Evolutionary conservation across 108 stramenopile species (phyloP), one percentile per base, ranked within the genome.

Genomic region (Stephanodiscus triporus): DNA sequence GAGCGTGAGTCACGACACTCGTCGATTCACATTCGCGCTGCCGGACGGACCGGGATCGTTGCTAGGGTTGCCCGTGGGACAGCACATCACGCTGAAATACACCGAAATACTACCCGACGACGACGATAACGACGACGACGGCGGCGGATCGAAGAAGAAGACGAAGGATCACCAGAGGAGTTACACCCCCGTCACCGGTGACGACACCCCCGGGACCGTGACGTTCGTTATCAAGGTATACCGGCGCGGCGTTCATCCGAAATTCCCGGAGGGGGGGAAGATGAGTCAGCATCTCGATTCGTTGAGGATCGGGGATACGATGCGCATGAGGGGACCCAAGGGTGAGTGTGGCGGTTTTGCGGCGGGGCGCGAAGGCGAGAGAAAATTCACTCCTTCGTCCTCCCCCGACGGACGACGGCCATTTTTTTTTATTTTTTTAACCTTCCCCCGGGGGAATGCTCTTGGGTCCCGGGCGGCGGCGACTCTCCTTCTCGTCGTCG

Each of bases 51-150:
- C 86, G 2, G 51, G 70, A 34, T 83, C 83, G 32, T 49, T 86
- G 16, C 84, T 99, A n/a, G 98, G 98, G 10, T 76, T 99, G 56
- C 97, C 98, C 16, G 91, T 96, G 17, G 98, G 98, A n/a, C 97
- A 99, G 78, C 98, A 99, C 71, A 90, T 99, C 38, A 85, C 94
- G 4, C 80, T 99, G 22, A 87, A 87, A 53, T 99, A 90, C 83
- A 88, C 68, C 9, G 95, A 97, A 62, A 72, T 65, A 16, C 22
- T 73, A 16, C 22, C 69, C 10, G 94, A 89, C 29, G 92, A 45
- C 40, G 40, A 36, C 36, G 36, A 36, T 6, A 6, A 6, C 6
- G 36, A 6, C 6, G 36, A 36, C 36, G 36, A 6, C 9, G 7
- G 40, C 0, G 40, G 40, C 40, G 40, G 40, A 40, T 40, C 40